These are phyloP conservation scores for Cerrena zonata DNA, from an alignment of 1,284 basidiomycete genomes.

Conservation along the genomic window DNA sequence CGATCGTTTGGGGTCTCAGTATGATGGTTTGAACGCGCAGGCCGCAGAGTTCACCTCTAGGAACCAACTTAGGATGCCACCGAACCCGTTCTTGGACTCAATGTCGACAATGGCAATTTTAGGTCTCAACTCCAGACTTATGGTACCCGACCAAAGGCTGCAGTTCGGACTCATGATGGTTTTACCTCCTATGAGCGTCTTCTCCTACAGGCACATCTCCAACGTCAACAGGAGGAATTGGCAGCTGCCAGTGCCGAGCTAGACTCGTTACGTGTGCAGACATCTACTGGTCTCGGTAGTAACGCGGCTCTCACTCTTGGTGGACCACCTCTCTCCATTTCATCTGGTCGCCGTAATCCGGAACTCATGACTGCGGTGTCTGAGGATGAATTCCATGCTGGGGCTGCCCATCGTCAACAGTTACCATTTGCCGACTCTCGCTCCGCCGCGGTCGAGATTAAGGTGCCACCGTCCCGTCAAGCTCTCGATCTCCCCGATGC, in stretches of 20 bases:
- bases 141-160: not conserved
- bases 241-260: not conserved
- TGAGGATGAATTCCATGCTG: constrained; percentile 34
- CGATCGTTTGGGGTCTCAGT: not conserved
- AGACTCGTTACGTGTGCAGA: not conserved
- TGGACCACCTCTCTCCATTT: not conserved
- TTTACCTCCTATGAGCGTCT: constrained; percentile 64
- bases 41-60: constrained; percentile 3
- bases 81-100: not conserved
- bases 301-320: not conserved
- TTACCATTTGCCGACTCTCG: constrained; percentile 1
- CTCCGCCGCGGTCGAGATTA: not conserved
- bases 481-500: constrained; percentile 14
- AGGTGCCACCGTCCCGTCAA: constrained; percentile 8
- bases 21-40: constrained; percentile 10
- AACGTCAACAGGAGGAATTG: constrained; percentile 20
- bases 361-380: constrained; percentile 29
- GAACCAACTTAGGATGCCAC: constrained; percentile 5
- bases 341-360: constrained; percentile 15
- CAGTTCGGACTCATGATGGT: constrained; percentile 34
- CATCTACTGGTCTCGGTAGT: not conserved
- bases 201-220: constrained; percentile 54
- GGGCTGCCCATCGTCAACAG: constrained; percentile 5
- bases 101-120: not conserved
- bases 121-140: not conserved